Base-by-base conservation (phyloP, 257 asterid genomes). In the Pogostemon cablin region DNA sequence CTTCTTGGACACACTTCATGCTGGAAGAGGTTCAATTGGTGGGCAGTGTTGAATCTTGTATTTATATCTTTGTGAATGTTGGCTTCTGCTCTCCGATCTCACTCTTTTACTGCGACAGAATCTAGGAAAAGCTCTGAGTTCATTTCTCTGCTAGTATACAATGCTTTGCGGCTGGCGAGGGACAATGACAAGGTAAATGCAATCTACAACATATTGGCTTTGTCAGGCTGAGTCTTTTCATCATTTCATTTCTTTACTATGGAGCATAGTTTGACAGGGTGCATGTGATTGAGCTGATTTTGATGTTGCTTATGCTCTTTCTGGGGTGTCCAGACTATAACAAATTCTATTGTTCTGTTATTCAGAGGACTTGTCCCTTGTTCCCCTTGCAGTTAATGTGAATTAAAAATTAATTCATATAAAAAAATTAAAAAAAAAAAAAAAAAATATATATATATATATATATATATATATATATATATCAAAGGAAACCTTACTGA, bases 141-240 rank as follows among this genome's bases (percentile, higher is more conserved):
- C 49, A 81, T 86, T 68, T 68, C 86, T 58, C 72, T 80, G 81
- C 88, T 93, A 72, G 84, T 85, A 72, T 90, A 82, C 77, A 78
- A 77, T 85, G 86, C 90, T 75, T 82, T 93, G 83, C 85, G 77
- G 75, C 76, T 93, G 82, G 80, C 92, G 46, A 86, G 80, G 74
- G 98, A 93, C 73, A 90, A 90, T 76, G 98, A 93, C 88, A 93
- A 93, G 96, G 98, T 93, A 83, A 50, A 65, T 60, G 62, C 11
- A 41, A 57, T 64, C 12, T 46, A 32, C 67, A 44, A 20, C 17
- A 50, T 72, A 25, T 41, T 68, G 4, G 41, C 38, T 2, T 5
- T 32, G 67, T 47, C 75, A 34, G 41, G 17, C 32, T 15, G 47
- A 9, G 40, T 62, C 71, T 55, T 65, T 25, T 12, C 15, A 37